Evolutionary conservation across 2,329 filamentous ascomycete species (phyloP).

Genomic region (Stachybotrys chartarum): DNA sequence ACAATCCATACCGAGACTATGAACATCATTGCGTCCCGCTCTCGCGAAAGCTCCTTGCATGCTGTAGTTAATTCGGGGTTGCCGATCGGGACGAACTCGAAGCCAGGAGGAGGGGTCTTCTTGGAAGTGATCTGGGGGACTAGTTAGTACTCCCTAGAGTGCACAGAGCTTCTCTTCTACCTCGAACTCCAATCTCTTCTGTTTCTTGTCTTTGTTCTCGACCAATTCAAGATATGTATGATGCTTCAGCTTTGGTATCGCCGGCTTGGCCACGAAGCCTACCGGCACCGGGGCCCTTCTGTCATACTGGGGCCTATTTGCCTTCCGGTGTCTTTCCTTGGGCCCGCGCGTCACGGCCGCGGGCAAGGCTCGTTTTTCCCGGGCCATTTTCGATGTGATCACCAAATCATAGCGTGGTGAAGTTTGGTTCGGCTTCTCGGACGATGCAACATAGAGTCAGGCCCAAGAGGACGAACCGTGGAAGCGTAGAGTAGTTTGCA

Average conservation of each 20-base stretch:
- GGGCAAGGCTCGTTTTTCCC: slow-evolving; percentile 25
- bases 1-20: slow-evolving; percentile 52
- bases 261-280: slow-evolving; percentile 29
- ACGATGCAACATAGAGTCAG: not conserved
- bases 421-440: not conserved
- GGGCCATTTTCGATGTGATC: slow-evolving; percentile 23
- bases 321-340: slow-evolving; percentile 27
- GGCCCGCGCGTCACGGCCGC: slow-evolving; percentile 21
- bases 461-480: too few species aligned
- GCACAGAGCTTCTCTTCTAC: slow-evolving; percentile 27
- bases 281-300: slow-evolving; percentile 23
- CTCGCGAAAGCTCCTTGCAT: slow-evolving; percentile 59
- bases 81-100: slow-evolving; percentile 55
- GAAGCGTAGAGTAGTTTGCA: too few species aligned
- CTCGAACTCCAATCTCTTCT: slow-evolving; percentile 54
- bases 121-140: slow-evolving; percentile 42
- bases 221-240: slow-evolving; percentile 58
- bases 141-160: not conserved
- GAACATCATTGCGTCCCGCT: slow-evolving; percentile 56
- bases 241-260: slow-evolving; percentile 44
- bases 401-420: not conserved
- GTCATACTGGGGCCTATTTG: slow-evolving; percentile 23
- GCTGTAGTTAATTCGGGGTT: slow-evolving; percentile 52
- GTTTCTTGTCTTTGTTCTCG: slow-evolving; percentile 55
- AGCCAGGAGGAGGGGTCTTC: slow-evolving; percentile 49